These are phyloP conservation scores for Inga laurina DNA, from an alignment of 306 rosid species.

Conservation along the genomic window DNA sequence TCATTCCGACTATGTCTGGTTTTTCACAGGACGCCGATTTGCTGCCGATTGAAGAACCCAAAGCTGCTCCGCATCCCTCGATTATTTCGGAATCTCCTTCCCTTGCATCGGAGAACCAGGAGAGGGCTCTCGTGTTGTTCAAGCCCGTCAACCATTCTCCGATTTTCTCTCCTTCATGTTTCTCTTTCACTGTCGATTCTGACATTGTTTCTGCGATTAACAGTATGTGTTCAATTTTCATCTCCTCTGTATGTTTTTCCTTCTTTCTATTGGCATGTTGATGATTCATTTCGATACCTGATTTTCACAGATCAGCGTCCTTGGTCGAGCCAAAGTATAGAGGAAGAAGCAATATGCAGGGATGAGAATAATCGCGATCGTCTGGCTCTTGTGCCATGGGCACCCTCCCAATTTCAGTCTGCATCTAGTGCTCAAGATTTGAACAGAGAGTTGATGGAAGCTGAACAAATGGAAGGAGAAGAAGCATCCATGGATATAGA, in stretches of 20 bases:
- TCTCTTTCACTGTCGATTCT: slow-evolving; percentile 56
- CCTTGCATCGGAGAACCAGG: slow-evolving; percentile 33
- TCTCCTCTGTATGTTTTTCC: neutral
- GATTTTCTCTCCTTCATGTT: neutral
- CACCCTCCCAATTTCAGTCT: neutral
- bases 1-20: neutral
- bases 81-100: neutral
- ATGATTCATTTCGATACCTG: neutral
- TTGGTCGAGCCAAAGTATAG: neutral
- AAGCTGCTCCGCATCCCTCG: neutral
- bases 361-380: neutral
- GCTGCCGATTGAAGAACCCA: neutral
- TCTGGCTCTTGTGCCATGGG: slow-evolving; percentile 18
- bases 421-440: neutral
- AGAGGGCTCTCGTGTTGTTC: slow-evolving; percentile 79
- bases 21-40: neutral
- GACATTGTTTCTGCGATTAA: slow-evolving; percentile 53
- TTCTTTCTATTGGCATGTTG: neutral
- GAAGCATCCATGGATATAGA: slow-evolving; percentile 11
- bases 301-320: neutral
- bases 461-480: neutral
- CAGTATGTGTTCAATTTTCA: slow-evolving; percentile 31
- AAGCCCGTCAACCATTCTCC: slow-evolving; percentile 34
- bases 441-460: neutral
- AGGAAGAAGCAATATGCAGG: neutral